These are phyloP conservation scores for Escovopsis sp. DNA, from an alignment of 2,329 filamentous ascomycete genomes.

Conservation along the genomic window DNA sequence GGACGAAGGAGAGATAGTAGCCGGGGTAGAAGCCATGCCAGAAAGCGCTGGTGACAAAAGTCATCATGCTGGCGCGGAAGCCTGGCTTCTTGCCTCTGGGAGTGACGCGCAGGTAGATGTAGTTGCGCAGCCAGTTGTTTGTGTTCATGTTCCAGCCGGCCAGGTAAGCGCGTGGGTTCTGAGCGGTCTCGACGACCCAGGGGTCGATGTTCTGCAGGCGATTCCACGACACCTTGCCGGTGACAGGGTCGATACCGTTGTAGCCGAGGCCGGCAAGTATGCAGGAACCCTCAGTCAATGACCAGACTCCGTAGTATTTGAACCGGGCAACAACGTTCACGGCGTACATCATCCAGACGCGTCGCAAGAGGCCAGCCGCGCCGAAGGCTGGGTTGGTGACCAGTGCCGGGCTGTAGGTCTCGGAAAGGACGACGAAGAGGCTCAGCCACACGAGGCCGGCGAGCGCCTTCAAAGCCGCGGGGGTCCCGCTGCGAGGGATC, in stretches of 20 bases:
- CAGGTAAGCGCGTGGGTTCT: constrained; percentile 85
- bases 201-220: constrained; percentile 81
- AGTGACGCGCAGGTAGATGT: constrained; percentile 87
- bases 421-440: constrained; percentile 57
- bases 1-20: constrained; percentile 81
- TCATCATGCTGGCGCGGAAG: constrained; percentile 85
- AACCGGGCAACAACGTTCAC: constrained; percentile 65
- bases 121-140: constrained; percentile 91
- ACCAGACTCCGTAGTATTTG: constrained; percentile 97
- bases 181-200: constrained; percentile 70
- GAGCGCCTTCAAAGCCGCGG: constrained; percentile 62
- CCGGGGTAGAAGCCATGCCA: constrained; percentile 98
- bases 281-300: constrained; percentile 80
- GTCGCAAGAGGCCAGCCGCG: constrained; percentile 50
- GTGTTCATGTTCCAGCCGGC: constrained; percentile 98
- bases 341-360: constrained; percentile 71
- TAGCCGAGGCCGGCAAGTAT: constrained; percentile 89
- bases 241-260: constrained; percentile 75
- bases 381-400: constrained; percentile 53
- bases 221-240: constrained; percentile 75
- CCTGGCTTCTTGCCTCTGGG: constrained; percentile 92
- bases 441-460: constrained; percentile 67
- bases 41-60: constrained; percentile 84
- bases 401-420: constrained; percentile 47
- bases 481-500: constrained; percentile 80